Base-by-base conservation (phyloP, 345 rosid genomes). In the Citrus unshiu region DNA sequence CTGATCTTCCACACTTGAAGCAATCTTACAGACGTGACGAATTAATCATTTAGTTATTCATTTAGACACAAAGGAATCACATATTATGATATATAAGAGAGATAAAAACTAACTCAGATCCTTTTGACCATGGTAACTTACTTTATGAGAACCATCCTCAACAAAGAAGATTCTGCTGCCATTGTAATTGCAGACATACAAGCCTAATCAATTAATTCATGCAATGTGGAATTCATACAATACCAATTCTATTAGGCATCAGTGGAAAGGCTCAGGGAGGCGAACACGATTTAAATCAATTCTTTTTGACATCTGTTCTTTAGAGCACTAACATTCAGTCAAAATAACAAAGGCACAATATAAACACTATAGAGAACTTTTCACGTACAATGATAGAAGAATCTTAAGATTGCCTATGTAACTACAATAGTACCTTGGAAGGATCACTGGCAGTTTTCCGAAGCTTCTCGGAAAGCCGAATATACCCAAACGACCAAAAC, bases 401-500 rank as follows among this genome's bases (percentile, higher is more conserved):
- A 49, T 19, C 22, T 22, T n/a, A 75, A 65, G 30, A 64, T 29
- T 22, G 22, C 49, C 12, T 18, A 49, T 64, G 43, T 24, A 49
- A 75, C 49, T 46, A 49, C 21, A 30, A 63, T 12, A 12, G 16
- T 86, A 97, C 99, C 98, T 97, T 97, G 24, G 98, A 88, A 76
- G 99, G 99, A 18, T 94, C 93, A 43, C 76, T 86, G 13, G 95
- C 87, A 77, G 95, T 93, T 88, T 83, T 88, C 51, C 86, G 87
- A 51, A 97, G 98, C 81, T 86, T 93, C 79, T 94, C 99, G 0
- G 99, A 90, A 40, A 97, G 94, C 24, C 93, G 88, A 75, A 97
- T 91, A 76, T 97, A 93, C 22, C 98, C 98, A 80, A 94, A 97
- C 2, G 99, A 97, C 97, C 97, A 97, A 78, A 97, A 97, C 51